Conservation (phyloP, 2,329 filamentous ascomycete species). For the Metarhizium anisopliae region DNA sequence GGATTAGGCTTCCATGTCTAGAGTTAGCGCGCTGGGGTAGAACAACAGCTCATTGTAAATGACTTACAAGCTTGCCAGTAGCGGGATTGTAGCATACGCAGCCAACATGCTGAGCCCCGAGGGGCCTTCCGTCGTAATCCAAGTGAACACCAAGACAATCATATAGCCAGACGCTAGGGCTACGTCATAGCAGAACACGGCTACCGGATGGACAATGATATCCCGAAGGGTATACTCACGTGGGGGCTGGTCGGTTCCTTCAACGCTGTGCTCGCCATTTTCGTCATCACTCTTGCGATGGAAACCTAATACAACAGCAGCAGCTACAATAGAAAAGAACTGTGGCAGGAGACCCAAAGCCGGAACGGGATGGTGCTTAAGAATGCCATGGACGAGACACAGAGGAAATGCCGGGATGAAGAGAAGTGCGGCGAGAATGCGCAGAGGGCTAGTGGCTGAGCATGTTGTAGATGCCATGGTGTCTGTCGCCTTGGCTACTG, state of each 20-base stretch:
- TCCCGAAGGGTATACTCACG: constrained; percentile 3
- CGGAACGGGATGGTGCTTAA: constrained; percentile 24
- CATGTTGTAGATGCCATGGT: background rate
- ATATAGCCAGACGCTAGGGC: constrained; percentile 27
- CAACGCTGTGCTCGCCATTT: background rate
- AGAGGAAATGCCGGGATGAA: constrained; percentile 31
- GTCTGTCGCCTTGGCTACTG: background rate
- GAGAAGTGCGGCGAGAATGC: constrained; percentile 23
- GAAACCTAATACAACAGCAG: constrained; percentile 15
- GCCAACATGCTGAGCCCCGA: constrained; percentile 30
- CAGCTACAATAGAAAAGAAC: constrained; percentile 23
- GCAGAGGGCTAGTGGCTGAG: constrained; percentile 16
- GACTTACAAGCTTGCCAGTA: constrained; percentile 31
- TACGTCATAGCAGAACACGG: constrained; percentile 28
- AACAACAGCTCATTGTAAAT: background rate
- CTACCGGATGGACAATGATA: constrained; percentile 20
- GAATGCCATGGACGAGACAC: constrained; percentile 27
- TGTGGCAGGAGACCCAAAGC: constrained; percentile 31
- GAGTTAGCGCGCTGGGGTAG: background rate
- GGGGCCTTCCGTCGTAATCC: constrained; percentile 20
- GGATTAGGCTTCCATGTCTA: constrained; percentile 22
- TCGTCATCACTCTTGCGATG: constrained; percentile 3
- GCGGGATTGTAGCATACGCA: constrained; percentile 32
- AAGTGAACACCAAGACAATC: constrained; percentile 32
- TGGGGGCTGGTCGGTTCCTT: background rate